These are phyloP conservation scores for Cicer chorassanicum DNA, from an alignment of 306 rosid genomes.

Conservation along the genomic window DNA sequence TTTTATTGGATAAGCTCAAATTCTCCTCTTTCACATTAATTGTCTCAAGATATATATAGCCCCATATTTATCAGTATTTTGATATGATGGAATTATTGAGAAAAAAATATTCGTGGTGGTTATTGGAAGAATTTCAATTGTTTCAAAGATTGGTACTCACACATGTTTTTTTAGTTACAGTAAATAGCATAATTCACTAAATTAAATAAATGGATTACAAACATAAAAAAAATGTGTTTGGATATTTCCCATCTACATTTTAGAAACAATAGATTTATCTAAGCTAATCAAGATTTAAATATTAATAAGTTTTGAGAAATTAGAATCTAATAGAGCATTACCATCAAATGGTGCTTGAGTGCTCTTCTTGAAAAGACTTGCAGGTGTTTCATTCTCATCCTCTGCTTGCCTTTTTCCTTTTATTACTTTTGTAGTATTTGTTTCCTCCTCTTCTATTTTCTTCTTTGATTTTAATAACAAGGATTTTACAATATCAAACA, in stretches of 20 bases:
- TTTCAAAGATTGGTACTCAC: not conserved
- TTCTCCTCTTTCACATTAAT: slow-evolving; percentile 25
- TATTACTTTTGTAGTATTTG: not conserved
- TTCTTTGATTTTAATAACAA: no score
- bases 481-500: no score
- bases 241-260: no score
- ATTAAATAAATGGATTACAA: no score
- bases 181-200: no score
- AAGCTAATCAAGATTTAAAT: no score
- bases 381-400: not conserved
- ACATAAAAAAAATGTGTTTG: no score
- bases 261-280: no score
- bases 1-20: slow-evolving; percentile 46
- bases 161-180: not conserved
- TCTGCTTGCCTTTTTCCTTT: not conserved
- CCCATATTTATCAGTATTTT: slow-evolving; percentile 25
- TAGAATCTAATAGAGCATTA: no score
- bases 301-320: no score
- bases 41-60: not conserved
- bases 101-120: not conserved
- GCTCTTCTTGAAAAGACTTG: not conserved
- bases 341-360: not conserved
- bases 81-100: not conserved
- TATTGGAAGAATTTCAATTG: slow-evolving; percentile 2
- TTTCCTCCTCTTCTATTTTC: no score